Evolutionary conservation across 2,329 filamentous ascomycete genomes (phyloP), one percentile per base, ranked within the genome.

Genomic region (Colletotrichum sp.): DNA sequence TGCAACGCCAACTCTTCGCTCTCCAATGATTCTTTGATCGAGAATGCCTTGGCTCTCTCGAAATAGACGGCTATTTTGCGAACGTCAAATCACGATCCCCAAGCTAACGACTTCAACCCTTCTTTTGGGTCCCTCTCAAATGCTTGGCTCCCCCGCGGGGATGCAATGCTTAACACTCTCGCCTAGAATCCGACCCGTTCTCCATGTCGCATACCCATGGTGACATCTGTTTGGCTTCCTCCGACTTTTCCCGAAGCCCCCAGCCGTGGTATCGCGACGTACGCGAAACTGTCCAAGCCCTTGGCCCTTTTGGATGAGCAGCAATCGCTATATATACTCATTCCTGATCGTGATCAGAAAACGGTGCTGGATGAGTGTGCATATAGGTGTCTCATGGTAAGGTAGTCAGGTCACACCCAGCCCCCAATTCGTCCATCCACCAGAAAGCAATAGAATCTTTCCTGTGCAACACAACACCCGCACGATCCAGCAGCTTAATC

Each of bases 181-280:
- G 18, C 34, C 61, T 43, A 21, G 34, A 39, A 64, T 21, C 30
- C 18, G 30, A 30, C 18, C 26, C 18, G 43, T 30, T 32, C 64
- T 28, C 24, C 61, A 34, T 12, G 67, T 66, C 26, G 67, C 52
- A 32, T 8, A 48, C 59, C 48, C 59, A 48, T 57, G 43, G 43
- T 48, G 43, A 48, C 55, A 39, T 24, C 18, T 16, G 18, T 12
- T 60, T 28, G 36, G 26, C 21, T 36, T 71, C 52, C 18, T 28
- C 21, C 61, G 30, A 43, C 43, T 75, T 67, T 55, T 34, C 24
- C 64, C 55, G 32, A 57, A 12, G 52, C 36, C 39, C 52, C 32
- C 55, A 43, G 63, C 32, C 36, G 67, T 66, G 21, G 72, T n/a
- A 55, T 71, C 72, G 52, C 61, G 55, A 55, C 67, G n/a, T 60